Evolutionary conservation across 164 flowering plant species (phyloP).

Genomic region (Vitis riparia): DNA sequence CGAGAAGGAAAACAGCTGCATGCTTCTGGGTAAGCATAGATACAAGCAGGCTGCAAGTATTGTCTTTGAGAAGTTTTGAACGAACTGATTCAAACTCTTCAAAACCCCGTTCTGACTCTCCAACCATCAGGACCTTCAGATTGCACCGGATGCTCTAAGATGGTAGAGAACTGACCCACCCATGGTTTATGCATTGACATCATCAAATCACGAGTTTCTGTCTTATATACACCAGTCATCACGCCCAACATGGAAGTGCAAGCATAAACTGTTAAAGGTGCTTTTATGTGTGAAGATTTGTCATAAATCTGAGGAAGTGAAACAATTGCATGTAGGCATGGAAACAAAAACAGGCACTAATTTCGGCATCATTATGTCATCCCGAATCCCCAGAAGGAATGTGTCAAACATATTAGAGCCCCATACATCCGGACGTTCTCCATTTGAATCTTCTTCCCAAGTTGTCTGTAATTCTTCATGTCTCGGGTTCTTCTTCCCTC

Average conservation of each 20-base stretch:
- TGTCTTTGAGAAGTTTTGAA: slow-evolving; percentile 65
- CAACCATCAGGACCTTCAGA: slow-evolving; percentile 92
- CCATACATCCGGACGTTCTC: slow-evolving; percentile 42
- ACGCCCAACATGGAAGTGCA: slow-evolving; percentile 74
- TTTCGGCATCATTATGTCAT: slow-evolving; percentile 70
- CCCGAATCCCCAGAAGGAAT: slow-evolving; percentile 79
- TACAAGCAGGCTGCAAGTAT: too few species aligned
- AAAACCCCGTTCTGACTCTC: slow-evolving; percentile 91
- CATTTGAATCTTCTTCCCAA: too few species aligned
- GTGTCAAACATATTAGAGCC: slow-evolving; percentile 80
- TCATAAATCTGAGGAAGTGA: slow-evolving; percentile 85
- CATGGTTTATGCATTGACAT: slow-evolving; percentile 68
- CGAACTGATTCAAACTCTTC: slow-evolving; percentile 91
- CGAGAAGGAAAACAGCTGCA: too few species aligned
- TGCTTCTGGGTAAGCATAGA: too few species aligned
- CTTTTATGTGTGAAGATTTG: slow-evolving; percentile 63
- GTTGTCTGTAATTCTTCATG: too few species aligned
- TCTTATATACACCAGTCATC: slow-evolving; percentile 83
- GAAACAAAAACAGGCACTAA: slow-evolving; percentile 80
- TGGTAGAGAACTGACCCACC: slow-evolving; percentile 68
- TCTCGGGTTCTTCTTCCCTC: too few species aligned
- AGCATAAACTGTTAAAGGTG: slow-evolving; percentile 70
- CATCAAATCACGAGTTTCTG: slow-evolving; percentile 64
- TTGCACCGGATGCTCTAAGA: slow-evolving; percentile 65
- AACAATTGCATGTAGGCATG: slow-evolving; percentile 65